A percentile compares a stretch with the other conserved stretches of the same genome.
phyloP scores from a whole-genome alignment of 129 eudicot genomes.

The Oenanthe sinensis region DNA sequence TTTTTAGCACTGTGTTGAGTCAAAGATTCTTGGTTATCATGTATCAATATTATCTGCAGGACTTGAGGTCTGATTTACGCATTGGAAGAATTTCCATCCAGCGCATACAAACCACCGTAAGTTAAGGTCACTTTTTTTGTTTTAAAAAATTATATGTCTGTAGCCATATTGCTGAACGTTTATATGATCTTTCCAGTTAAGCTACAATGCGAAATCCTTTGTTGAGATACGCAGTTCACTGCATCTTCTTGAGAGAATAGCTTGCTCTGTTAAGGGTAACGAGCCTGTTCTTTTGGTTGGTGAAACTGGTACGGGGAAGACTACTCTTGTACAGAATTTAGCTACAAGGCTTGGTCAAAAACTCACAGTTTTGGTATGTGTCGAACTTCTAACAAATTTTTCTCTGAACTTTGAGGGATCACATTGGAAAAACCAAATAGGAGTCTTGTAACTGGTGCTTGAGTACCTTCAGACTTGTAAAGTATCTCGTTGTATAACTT shows the following conservation, averaged over 20 bases:
- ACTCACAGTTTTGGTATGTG: conserved; percentile 92
- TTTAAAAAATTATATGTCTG: conserved; percentile 2
- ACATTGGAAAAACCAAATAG: background rate
- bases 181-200: conserved; percentile 20
- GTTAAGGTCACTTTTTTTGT: conserved; percentile 13
- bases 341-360: conserved; percentile 72
- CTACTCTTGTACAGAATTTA: conserved; percentile 88
- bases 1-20: background rate
- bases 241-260: conserved; percentile 71
- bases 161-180: conserved; percentile 12
- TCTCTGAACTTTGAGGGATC: background rate
- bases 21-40: conserved; percentile 5
- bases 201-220: conserved; percentile 41
- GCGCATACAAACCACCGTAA: conserved; percentile 32
- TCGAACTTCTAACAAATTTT: background rate
- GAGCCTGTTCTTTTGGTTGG: conserved; percentile 97
- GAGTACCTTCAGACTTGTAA: background rate
- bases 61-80: conserved; percentile 39
- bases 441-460: background rate
- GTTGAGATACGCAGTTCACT: conserved; percentile 72
- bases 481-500: background rate
- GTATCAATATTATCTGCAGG: conserved; percentile 34
- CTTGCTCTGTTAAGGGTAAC: conserved; percentile 70
- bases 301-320: conserved; percentile 98
- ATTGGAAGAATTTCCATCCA: conserved; percentile 62